phyloP scores from a whole-genome alignment of 139 green algal species.

The Chlorella vulgaris region DNA sequence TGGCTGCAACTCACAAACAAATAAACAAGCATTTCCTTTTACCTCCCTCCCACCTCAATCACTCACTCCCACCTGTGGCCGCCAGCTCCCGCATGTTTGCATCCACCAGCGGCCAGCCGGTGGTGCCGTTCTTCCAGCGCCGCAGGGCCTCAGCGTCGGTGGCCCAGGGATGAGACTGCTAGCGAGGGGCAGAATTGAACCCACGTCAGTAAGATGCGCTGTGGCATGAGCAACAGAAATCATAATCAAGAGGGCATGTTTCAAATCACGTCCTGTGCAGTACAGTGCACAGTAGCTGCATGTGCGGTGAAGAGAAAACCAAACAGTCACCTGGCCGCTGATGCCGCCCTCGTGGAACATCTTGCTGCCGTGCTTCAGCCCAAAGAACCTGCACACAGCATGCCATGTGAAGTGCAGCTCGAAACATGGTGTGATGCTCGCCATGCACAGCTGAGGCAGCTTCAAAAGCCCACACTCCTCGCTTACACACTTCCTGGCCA shows the following conservation, averaged over 20 bases:
- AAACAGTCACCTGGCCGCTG: conserved; percentile 1
- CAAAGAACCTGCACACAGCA: conserved; percentile 70
- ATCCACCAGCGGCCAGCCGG: conserved; percentile 94
- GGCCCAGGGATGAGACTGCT: conserved; percentile 50
- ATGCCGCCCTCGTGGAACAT: conserved; percentile 83
- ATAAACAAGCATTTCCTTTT: no score
- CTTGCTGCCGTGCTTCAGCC: conserved; percentile 85
- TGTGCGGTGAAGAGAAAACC: no score
- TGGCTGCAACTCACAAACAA: no score
- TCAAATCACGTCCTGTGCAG: no score
- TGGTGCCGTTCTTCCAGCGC: conserved; percentile 84
- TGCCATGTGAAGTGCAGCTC: not conserved
- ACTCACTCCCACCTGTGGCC: conserved; percentile 70
- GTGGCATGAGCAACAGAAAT: not conserved
- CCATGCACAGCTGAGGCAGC: no score
- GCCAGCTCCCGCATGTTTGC: conserved; percentile 97
- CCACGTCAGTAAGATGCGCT: not conserved
- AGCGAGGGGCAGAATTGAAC: not conserved
- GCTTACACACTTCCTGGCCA: no score
- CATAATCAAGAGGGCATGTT: not conserved
- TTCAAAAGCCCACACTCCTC: not conserved
- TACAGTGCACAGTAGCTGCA: no score
- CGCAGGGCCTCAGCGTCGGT: conserved; percentile 54
- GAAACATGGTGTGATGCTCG: not conserved
- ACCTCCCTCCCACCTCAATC: not conserved